Evolutionary conservation across 176 grass and related monocot species (phyloP).

Genomic region (Elymus sibiricus): DNA sequence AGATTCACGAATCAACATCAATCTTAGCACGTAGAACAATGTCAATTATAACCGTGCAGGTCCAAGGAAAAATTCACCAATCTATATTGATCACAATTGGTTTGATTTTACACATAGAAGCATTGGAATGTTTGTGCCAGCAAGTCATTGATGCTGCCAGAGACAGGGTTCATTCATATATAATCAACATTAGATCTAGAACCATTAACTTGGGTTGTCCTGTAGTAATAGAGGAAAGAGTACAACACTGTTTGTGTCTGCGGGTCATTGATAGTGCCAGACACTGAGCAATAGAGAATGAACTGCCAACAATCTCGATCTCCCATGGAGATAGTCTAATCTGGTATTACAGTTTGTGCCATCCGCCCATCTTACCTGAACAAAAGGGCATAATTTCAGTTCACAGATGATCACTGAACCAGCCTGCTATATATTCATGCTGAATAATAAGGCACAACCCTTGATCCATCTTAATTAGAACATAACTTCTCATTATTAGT

Average conservation of each 20-base stretch:
- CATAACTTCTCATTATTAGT: not conserved
- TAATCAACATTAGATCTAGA: too few species aligned
- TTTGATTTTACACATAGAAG: too few species aligned
- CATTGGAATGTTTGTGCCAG: too few species aligned
- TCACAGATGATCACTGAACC: constrained; percentile 2
- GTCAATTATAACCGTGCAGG: too few species aligned
- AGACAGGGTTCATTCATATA: too few species aligned
- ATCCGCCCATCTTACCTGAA: constrained; percentile 83
- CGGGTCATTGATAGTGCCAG: constrained; percentile 25
- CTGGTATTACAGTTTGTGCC: constrained; percentile 44
- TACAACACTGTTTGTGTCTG: too few species aligned
- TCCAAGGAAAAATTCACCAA: too few species aligned
- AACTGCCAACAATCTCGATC: constrained; percentile 60
- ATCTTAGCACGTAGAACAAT: too few species aligned
- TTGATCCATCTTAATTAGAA: constrained; percentile 1
- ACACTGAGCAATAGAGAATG: constrained; percentile 37
- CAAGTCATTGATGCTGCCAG: not conserved
- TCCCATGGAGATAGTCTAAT: constrained; percentile 92
- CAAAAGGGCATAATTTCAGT: not conserved
- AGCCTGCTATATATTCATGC: not conserved
- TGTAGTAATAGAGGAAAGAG: too few species aligned
- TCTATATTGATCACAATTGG: too few species aligned
- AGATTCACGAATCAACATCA: too few species aligned
- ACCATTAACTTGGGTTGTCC: too few species aligned
- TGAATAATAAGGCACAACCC: not conserved